Evolutionary conservation across 352 stramenopile species (phyloP), one percentile per base, ranked within the genome.

Genomic region (Globisporangium orthogonon): DNA sequence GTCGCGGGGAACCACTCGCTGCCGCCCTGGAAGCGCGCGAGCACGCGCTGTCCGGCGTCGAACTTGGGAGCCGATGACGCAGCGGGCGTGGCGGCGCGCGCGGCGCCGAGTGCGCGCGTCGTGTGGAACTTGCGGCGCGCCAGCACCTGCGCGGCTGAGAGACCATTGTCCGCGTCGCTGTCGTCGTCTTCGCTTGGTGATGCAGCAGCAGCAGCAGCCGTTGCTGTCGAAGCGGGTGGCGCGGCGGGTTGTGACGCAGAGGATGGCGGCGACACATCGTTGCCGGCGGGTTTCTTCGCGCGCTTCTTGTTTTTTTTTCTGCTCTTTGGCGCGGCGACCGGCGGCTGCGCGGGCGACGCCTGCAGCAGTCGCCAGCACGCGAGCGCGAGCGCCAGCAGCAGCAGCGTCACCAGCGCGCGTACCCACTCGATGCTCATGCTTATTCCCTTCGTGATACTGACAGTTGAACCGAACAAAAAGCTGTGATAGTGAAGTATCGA

Each of bases 1-100:
- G 53, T 76, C 4, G 77, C 81, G 2, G 77, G 79, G 46, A 91
- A 91, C 81, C 79, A 91, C 17, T 80, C 60, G 3, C 48, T 54
- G 1, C 75, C 75, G 50, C 73, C 62, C n/a, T 78, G 56, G 54
- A 85, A 94, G 31, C 77, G 70, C 7, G 77, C 83, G 11, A 89
- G 30, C 9, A 94, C 81, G 10, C 71, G 62, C 49, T 94, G 71
- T 2, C 56, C 48, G 52, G 81, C 78, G 17, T 64, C 65, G 15
- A 58, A 65, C 13, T 61, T 66, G 17, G 56, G 67, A 7, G 69
- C 50, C 17, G 61, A 52, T 29, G 73, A 55, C 4, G 56, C 54
- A 10, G 62, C 61, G 0, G 53, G 17, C 37, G 37, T 17, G 37
- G 37, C 37, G 37, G 37, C 11, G 37, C 37, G 37, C 1, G 37